Evolutionary conservation across 2,329 filamentous ascomycete genomes (phyloP).

Genomic region (Claviceps purpurea): DNA sequence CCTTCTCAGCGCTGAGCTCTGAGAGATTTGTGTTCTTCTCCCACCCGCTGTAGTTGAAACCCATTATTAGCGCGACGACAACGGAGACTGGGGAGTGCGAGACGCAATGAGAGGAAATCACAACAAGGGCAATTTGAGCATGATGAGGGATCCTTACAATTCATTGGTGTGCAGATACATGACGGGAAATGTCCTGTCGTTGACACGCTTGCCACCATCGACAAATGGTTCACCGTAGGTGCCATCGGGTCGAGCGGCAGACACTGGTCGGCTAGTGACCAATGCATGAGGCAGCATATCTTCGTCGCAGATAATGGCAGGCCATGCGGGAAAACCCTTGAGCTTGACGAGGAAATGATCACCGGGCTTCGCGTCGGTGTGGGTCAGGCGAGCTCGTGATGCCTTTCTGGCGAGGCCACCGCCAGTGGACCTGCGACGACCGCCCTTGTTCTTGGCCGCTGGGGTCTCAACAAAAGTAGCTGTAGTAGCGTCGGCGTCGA

Average conservation of each 20-base stretch:
- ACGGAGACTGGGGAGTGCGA: not conserved
- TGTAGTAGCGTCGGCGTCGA: conserved; percentile 9
- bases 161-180: conserved; percentile 95
- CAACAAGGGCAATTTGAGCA: conserved; percentile 12
- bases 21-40: conserved; percentile 72
- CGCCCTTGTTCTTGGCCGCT: conserved; percentile 32
- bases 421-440: conserved; percentile 64
- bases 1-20: conserved; percentile 60
- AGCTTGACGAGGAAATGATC: conserved; percentile 87
- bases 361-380: conserved; percentile 75
- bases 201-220: conserved; percentile 73
- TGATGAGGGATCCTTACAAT: conserved; percentile 54
- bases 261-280: conserved; percentile 67
- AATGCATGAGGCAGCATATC: conserved; percentile 78
- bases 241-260: conserved; percentile 68
- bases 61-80: not conserved
- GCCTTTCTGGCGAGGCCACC: conserved; percentile 76
- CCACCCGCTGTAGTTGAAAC: conserved; percentile 56
- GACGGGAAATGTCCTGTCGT: conserved; percentile 79
- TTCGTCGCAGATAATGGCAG: conserved; percentile 85
- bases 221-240: conserved; percentile 77
- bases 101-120: not conserved
- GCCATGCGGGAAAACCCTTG: conserved; percentile 92
- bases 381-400: conserved; percentile 56
- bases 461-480: conserved; percentile 16